These are phyloP conservation scores for Asclepias syriaca DNA, from an alignment of 257 asterid genomes.

Conservation along the genomic window DNA sequence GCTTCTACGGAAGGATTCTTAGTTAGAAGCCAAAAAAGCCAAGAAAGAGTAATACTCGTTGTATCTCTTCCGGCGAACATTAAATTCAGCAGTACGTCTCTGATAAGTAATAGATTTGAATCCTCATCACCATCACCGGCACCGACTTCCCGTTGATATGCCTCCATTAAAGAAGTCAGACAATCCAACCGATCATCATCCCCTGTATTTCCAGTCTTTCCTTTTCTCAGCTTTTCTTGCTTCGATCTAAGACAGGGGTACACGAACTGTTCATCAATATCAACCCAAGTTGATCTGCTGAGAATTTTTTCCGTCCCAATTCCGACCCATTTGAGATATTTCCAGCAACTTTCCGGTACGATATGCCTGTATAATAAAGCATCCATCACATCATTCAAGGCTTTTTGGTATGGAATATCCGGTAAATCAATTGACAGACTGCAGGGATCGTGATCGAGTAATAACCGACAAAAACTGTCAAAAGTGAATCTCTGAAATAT, in stretches of 20 bases:
- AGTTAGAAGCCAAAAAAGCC: constrained; percentile 9
- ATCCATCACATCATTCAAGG: constrained; percentile 4
- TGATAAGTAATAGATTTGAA: background rate
- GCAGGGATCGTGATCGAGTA: background rate
- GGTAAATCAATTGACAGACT: constrained; percentile 10
- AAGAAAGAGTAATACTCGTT: background rate
- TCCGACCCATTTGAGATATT: constrained; percentile 7
- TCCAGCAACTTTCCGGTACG: constrained; percentile 12
- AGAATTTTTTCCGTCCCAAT: constrained; percentile 14
- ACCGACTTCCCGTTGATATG: background rate
- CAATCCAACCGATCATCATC: background rate
- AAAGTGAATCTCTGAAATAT: constrained; percentile 7
- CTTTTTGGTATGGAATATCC: background rate
- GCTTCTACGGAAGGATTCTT: background rate
- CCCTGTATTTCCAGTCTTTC: background rate
- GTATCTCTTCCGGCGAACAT: constrained; percentile 7
- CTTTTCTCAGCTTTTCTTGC: background rate
- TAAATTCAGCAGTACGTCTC: constrained; percentile 3
- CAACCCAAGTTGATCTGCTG: background rate
- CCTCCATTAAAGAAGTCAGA: background rate
- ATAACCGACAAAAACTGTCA: background rate
- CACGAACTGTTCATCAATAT: constrained; percentile 7
- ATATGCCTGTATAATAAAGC: constrained; percentile 2
- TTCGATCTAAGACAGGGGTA: background rate
- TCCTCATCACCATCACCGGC: background rate